A percentile compares a stretch with the other conserved stretches of the same genome.
Evolutionary conservation across 768 basidiomycete species (phyloP).

Genomic region (Candolleomyces aberdarensis): DNA sequence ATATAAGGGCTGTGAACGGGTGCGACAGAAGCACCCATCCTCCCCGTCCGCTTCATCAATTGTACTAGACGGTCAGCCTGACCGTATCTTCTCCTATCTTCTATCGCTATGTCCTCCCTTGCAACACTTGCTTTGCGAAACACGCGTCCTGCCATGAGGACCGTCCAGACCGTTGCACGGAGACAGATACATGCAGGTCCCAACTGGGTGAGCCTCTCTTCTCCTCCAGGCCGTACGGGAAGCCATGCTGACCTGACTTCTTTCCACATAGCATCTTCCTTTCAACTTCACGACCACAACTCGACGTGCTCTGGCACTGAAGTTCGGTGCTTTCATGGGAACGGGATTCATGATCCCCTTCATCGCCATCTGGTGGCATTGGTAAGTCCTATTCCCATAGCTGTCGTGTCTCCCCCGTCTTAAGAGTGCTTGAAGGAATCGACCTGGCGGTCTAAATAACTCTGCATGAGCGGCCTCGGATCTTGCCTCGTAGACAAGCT

Average conservation of each 20-base stretch:
- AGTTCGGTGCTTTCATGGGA: conserved; percentile 20
- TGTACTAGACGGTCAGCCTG: no score
- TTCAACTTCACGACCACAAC: conserved; percentile 19
- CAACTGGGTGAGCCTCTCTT: conserved; percentile 3
- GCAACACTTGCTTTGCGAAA: neutral
- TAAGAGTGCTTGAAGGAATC: conserved; percentile 1
- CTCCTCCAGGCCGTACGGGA: neutral
- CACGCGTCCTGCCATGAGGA: neutral
- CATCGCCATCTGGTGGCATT: conserved; percentile 23
- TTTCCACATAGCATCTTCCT: conserved; percentile 1
- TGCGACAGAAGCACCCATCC: neutral
- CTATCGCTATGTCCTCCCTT: conserved; percentile 1
- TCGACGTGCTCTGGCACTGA: conserved; percentile 19
- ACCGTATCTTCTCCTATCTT: neutral
- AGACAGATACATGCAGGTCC: conserved; percentile 3
- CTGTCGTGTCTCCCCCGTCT: neutral
- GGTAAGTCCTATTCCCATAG: neutral
- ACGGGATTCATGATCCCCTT: conserved; percentile 26
- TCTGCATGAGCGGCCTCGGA: neutral
- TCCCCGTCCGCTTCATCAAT: neutral
- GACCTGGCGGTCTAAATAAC: conserved; percentile 7
- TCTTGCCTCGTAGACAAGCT: neutral
- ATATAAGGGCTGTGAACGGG: neutral
- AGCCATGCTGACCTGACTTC: neutral
- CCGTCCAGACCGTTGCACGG: neutral